phyloP scores from a whole-genome alignment of 495 filamentous ascomycete species.

The Podospora didyma region DNA sequence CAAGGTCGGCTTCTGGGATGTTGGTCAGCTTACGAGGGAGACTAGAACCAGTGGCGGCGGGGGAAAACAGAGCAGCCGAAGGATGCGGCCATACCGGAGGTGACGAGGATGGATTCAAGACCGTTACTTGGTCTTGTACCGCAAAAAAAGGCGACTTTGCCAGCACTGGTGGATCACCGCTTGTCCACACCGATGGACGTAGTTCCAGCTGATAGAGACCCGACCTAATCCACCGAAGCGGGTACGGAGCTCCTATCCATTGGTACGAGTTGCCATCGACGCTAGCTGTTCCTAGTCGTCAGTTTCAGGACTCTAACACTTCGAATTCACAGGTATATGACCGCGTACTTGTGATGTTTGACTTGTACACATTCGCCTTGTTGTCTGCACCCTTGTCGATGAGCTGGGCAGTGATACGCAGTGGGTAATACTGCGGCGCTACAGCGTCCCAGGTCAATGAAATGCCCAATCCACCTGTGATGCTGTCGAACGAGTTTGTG shows the following conservation, averaged over 20 bases:
- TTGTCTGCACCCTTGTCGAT: constrained; percentile 30
- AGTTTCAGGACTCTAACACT: constrained; percentile 1
- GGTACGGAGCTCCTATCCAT: constrained; percentile 35
- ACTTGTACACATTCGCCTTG: constrained; percentile 26
- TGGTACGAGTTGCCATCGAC: constrained; percentile 27
- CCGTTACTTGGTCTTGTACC: constrained; percentile 2
- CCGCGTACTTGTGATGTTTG: constrained; percentile 30
- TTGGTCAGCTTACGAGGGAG: neutral
- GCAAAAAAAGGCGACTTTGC: constrained; percentile 23
- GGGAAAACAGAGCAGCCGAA: neutral
- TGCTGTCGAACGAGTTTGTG: constrained; percentile 24
- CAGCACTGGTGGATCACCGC: constrained; percentile 13
- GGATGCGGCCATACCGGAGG: neutral
- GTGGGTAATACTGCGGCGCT: constrained; percentile 23
- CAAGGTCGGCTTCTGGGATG: neutral
- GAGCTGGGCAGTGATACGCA: constrained; percentile 28
- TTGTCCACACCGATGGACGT: constrained; percentile 16
- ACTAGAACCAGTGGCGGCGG: neutral
- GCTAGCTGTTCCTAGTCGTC: constrained; percentile 18
- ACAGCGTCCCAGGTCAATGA: constrained; percentile 28
- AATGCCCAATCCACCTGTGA: constrained; percentile 20
- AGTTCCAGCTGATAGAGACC: constrained; percentile 39
- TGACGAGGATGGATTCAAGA: neutral
- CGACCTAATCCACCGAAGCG: constrained; percentile 29
- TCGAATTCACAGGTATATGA: neutral